These are phyloP conservation scores for Termitomyces sp. DNA, from an alignment of 768 basidiomycete species.

Conservation along the genomic window DNA sequence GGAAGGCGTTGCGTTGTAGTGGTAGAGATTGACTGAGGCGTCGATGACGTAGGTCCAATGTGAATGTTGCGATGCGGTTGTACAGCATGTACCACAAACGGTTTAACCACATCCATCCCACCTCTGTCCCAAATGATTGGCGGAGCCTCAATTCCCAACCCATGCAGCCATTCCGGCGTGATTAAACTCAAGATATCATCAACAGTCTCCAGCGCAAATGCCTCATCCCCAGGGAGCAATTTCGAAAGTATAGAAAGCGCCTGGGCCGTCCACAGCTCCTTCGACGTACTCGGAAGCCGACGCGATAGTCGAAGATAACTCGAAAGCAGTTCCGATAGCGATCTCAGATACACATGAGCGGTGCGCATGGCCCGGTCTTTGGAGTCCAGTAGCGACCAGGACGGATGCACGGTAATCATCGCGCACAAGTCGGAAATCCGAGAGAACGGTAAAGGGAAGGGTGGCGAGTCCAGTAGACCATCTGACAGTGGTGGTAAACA, in stretches of 20 bases:
- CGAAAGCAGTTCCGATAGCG: constrained; percentile 49
- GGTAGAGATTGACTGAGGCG: constrained; percentile 49
- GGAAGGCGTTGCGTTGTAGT: constrained; percentile 52
- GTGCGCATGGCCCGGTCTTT: constrained; percentile 13
- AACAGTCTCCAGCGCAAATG: constrained; percentile 38
- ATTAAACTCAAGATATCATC: constrained; percentile 32
- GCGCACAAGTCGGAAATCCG: constrained; percentile 50
- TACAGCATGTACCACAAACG: constrained; percentile 53
- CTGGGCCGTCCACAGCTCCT: constrained; percentile 63
- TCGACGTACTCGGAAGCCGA: constrained; percentile 46
- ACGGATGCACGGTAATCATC: constrained; percentile 38
- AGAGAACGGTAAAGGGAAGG: constrained; percentile 57
- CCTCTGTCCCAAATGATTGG: constrained; percentile 43
- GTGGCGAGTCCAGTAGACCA: constrained; percentile 40
- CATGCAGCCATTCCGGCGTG: constrained; percentile 34
- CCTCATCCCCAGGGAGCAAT: constrained; percentile 75
- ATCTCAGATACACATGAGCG: constrained; percentile 37
- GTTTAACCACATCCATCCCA: constrained; percentile 45
- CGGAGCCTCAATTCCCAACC: constrained; percentile 31
- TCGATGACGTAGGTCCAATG: constrained; percentile 47
- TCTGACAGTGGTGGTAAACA: constrained; percentile 42
- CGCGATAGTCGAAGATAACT: constrained; percentile 56
- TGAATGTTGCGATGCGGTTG: constrained; percentile 32
- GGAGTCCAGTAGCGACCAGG: constrained; percentile 39
- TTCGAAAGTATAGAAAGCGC: constrained; percentile 50